phyloP scores from a whole-genome alignment of 208 protist species.

The Ichthyophonus hoferi region DNA sequence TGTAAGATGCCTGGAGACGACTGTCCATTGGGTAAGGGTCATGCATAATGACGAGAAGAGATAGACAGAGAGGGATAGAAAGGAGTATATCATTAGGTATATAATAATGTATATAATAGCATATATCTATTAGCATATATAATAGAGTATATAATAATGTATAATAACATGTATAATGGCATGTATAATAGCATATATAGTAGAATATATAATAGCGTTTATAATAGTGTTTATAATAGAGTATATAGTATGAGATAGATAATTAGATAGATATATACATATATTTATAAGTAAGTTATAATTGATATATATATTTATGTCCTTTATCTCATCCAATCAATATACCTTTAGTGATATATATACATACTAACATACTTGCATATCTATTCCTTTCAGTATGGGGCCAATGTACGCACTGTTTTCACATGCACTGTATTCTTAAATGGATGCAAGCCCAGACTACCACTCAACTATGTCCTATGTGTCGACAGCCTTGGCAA shows the following conservation, averaged over 20 bases:
- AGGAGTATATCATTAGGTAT: background rate
- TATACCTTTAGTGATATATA: background rate
- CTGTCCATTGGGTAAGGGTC: constrained; percentile 53
- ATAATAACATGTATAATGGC: too few relatives aligned
- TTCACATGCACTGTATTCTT: constrained; percentile 73
- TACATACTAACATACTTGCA: background rate
- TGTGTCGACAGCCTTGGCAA: constrained; percentile 57
- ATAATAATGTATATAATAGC: background rate
- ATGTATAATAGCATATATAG: too few relatives aligned
- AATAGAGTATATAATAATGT: background rate
- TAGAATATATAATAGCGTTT: too few relatives aligned
- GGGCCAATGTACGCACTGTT: constrained; percentile 64
- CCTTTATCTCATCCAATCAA: background rate
- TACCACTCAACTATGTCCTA: constrained; percentile 47
- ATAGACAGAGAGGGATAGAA: background rate
- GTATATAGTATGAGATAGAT: too few relatives aligned
- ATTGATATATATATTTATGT: background rate
- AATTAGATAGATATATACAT: background rate
- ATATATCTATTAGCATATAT: background rate
- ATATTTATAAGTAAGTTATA: background rate
- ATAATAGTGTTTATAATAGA: too few relatives aligned
- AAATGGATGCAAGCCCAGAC: constrained; percentile 60
- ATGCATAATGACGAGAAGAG: background rate
- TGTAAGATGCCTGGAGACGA: constrained; percentile 66
- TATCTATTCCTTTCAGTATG: constrained; percentile 47